Conservation (phyloP, 148 eudicot genomes). For the Pharnaceum exiguum region DNA sequence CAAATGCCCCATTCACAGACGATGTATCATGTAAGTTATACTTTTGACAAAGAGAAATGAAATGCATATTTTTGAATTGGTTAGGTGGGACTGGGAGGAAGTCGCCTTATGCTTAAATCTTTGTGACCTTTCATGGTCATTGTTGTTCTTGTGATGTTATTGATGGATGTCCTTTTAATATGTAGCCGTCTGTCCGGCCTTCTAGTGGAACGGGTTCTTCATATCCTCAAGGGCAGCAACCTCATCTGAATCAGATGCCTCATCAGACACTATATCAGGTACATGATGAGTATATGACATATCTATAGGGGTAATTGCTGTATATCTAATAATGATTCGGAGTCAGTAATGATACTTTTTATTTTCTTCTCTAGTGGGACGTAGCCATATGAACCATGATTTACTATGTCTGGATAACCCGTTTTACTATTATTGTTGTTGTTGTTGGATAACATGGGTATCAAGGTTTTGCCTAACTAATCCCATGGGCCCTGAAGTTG, state of each 20-base stretch:
- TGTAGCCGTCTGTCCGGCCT: constrained; percentile 56
- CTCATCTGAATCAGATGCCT: constrained; percentile 51
- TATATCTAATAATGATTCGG: too few relatives aligned
- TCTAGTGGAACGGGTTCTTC: constrained; percentile 51
- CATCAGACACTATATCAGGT: constrained; percentile 74
- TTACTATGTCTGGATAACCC: too few relatives aligned
- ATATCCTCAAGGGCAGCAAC: constrained; percentile 72
- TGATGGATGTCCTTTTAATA: background rate
- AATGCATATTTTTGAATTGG: background rate
- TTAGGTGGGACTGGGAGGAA: background rate
- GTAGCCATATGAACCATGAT: too few relatives aligned
- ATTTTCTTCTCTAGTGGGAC: too few relatives aligned
- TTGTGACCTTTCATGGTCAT: background rate
- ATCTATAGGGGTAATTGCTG: too few relatives aligned
- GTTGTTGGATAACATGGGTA: too few relatives aligned
- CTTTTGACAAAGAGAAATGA: background rate
- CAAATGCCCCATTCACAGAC: constrained; percentile 74
- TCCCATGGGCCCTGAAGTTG: too few relatives aligned
- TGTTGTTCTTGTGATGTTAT: background rate
- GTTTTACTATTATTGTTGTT: too few relatives aligned
- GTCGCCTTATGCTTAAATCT: background rate
- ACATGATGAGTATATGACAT: too few relatives aligned
- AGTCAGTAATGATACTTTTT: too few relatives aligned
- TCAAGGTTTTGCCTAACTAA: too few relatives aligned
- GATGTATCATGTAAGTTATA: constrained; percentile 59